Conservation (phyloP, 495 filamentous ascomycete genomes). For the Penicillium cataractarum region DNA sequence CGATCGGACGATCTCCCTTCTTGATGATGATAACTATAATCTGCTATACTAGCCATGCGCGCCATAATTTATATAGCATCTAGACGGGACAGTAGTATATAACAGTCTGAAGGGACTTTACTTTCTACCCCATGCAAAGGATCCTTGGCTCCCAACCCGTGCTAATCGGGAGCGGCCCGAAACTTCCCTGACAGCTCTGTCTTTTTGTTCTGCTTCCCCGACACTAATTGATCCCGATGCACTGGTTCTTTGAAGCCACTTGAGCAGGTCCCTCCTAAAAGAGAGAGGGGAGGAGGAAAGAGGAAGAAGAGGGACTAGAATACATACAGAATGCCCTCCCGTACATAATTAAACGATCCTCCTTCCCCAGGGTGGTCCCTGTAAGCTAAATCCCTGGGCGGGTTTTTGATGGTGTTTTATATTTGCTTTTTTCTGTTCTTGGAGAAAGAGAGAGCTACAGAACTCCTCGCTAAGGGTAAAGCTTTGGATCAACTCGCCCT, state of each 20-base stretch:
- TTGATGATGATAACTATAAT: neutral
- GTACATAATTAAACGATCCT: neutral
- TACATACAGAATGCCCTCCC: neutral
- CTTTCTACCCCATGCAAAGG: neutral
- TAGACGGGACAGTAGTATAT: too few species aligned
- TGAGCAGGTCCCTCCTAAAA: neutral
- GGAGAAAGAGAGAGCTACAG: too few species aligned
- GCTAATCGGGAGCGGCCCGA: constrained; percentile 35
- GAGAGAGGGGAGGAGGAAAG: neutral
- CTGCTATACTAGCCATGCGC: neutral
- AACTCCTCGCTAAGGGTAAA: neutral
- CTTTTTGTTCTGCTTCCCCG: neutral
- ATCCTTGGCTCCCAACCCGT: constrained; percentile 1
- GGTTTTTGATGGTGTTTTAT: constrained; percentile 1
- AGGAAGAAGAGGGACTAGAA: neutral
- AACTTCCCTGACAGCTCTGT: constrained; percentile 30
- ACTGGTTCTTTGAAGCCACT: neutral
- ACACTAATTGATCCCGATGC: neutral
- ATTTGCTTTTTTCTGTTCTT: constrained; percentile 1
- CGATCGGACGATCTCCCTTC: neutral
- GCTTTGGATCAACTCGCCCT: constrained; percentile 7
- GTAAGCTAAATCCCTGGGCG: neutral
- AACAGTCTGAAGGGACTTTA: neutral
- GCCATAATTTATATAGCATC: neutral
- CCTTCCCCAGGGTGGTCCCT: neutral